Evolutionary conservation across 2,329 filamentous ascomycete species (phyloP).

Genomic region (Epichloe sibirici): DNA sequence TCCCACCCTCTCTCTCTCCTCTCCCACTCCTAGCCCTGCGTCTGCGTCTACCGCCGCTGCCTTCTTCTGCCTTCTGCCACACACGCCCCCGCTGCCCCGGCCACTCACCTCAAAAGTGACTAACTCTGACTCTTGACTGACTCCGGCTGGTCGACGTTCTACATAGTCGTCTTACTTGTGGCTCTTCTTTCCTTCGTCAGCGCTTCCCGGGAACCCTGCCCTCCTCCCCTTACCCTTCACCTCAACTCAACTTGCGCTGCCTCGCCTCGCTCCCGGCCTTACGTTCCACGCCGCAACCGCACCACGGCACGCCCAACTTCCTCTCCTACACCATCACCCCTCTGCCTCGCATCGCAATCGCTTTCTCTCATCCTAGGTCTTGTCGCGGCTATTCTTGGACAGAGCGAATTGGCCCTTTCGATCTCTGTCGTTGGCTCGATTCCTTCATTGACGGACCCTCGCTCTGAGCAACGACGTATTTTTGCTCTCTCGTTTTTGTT

Average conservation of each 20-base stretch:
- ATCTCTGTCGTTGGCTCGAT: background rate
- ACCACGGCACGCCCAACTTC: slow-evolving; percentile 6
- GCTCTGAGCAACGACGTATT: background rate
- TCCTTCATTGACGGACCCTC: background rate
- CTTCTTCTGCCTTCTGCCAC: background rate
- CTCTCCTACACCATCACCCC: slow-evolving; percentile 10
- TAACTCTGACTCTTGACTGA: background rate
- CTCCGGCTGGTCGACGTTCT: background rate
- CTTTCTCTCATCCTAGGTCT: slow-evolving; percentile 1
- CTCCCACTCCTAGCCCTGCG: background rate
- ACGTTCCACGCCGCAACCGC: slow-evolving; percentile 4
- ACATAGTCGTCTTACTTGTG: slow-evolving; percentile 10
- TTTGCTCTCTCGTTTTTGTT: background rate
- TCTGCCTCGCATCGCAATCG: slow-evolving; percentile 1
- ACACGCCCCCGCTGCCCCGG: background rate
- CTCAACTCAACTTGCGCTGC: background rate
- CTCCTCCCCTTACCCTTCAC: slow-evolving; percentile 1
- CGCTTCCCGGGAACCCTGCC: slow-evolving; percentile 10
- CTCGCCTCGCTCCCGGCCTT: slow-evolving; percentile 5
- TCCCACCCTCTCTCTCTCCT: background rate
- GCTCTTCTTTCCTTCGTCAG: slow-evolving; percentile 6
- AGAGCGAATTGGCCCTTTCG: background rate
- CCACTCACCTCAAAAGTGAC: background rate
- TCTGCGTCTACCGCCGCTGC: slow-evolving; percentile 1
- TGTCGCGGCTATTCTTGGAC: background rate